Percentiles rank a stretch among this genome's conserved stretches.
Conservation (phyloP, 345 rosid genomes). For the Aquilaria yunnanensis region DNA sequence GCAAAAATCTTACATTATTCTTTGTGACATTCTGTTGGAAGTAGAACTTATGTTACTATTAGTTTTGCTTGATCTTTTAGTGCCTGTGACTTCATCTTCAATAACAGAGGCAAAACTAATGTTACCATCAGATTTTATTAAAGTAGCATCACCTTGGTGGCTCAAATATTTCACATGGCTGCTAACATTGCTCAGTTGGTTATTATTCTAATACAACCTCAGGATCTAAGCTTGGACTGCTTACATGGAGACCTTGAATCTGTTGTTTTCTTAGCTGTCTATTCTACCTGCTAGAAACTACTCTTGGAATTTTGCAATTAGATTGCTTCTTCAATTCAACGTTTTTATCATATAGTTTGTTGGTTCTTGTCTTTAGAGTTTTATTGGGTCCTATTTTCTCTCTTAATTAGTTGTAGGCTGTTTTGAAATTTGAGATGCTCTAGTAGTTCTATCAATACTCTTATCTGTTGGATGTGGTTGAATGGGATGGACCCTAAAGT, state of each 20-base stretch:
- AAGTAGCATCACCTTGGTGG: conserved; percentile 30
- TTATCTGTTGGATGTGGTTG: conserved; percentile 25
- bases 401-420: conserved; percentile 23
- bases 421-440: conserved; percentile 24
- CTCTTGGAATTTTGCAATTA: conserved; percentile 27
- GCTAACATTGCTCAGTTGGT: conserved; percentile 42
- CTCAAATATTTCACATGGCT: conserved; percentile 40
- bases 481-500: conserved; percentile 27
- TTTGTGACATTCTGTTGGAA: conserved; percentile 28
- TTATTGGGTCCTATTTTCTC: conserved; percentile 27
- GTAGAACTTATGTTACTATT: conserved; percentile 4
- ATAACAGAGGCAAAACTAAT: conserved; percentile 40
- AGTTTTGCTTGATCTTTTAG: conserved; percentile 34
- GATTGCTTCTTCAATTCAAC: conserved; percentile 39
- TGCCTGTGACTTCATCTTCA: conserved; percentile 64
- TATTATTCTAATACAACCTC: conserved; percentile 26
- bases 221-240: conserved; percentile 28
- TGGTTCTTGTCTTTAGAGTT: conserved; percentile 40
- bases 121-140: conserved; percentile 48
- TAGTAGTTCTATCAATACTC: conserved; percentile 22
- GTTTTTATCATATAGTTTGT: conserved; percentile 44
- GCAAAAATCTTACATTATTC: conserved; percentile 30
- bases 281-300: conserved; percentile 34
- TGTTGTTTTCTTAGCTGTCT: conserved; percentile 40
- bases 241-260: conserved; percentile 40